These are phyloP conservation scores for Aspergillus saccharolyticus DNA, from an alignment of 495 filamentous ascomycete genomes.

Conservation along the genomic window DNA sequence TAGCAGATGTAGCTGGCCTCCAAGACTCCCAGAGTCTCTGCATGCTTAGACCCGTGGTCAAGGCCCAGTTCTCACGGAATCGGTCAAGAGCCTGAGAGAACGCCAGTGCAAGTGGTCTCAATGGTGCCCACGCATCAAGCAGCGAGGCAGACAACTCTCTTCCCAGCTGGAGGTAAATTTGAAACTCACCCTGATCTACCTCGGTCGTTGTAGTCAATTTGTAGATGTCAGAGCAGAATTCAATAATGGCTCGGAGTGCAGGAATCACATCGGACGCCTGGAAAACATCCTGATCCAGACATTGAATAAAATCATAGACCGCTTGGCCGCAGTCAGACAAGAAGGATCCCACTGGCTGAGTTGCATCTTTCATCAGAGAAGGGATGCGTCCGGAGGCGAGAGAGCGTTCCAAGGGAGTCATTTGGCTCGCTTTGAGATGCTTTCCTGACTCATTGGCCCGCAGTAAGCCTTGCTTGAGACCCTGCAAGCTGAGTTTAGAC, in stretches of 20 bases:
- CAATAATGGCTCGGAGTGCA: conserved; percentile 42
- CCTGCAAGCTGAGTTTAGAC: conserved; percentile 35
- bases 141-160: conserved; percentile 31
- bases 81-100: conserved; percentile 37
- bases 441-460: conserved; percentile 34
- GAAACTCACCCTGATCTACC: conserved; percentile 52
- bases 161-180: conserved; percentile 49
- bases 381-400: conserved; percentile 52
- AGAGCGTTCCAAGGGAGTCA: conserved; percentile 68
- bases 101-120: conserved; percentile 29
- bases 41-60: conserved; percentile 77
- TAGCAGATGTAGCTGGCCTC: conserved; percentile 57
- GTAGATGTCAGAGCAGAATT: conserved; percentile 56
- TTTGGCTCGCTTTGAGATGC: conserved; percentile 51
- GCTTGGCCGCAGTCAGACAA: conserved; percentile 40
- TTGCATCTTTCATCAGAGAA: conserved; percentile 60
- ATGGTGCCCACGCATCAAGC: conserved; percentile 18
- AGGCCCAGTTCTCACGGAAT: conserved; percentile 50
- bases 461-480: conserved; percentile 31
- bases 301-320: conserved; percentile 37
- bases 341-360: conserved; percentile 47
- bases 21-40: conserved; percentile 73
- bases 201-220: conserved; percentile 36
- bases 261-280: conserved; percentile 24
- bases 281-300: conserved; percentile 25